These are phyloP conservation scores for Penicillium turbatum DNA, from an alignment of 495 filamentous ascomycete genomes.

Conservation along the genomic window DNA sequence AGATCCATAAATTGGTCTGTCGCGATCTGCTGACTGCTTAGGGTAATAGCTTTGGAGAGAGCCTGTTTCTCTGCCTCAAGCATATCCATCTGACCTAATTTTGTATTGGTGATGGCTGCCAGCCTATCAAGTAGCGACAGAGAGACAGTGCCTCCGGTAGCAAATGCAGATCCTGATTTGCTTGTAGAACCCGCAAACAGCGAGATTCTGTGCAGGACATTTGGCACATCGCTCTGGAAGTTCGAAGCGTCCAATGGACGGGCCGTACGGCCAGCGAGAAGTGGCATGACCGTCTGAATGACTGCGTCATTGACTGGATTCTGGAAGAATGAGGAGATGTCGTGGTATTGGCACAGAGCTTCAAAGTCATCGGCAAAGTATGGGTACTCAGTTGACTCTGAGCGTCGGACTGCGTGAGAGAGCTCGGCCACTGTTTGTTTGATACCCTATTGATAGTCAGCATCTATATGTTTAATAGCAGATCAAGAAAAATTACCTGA, in stretches of 20 bases:
- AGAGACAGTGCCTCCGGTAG: slow-evolving; percentile 52
- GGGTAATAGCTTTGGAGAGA: slow-evolving; percentile 51
- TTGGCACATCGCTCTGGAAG: slow-evolving; percentile 31
- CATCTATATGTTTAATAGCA: neutral
- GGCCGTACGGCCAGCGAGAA: slow-evolving; percentile 41
- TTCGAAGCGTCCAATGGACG: slow-evolving; percentile 32
- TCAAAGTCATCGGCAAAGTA: slow-evolving; percentile 63
- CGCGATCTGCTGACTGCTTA: slow-evolving; percentile 43
- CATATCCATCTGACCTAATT: slow-evolving; percentile 56
- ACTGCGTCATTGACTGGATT: slow-evolving; percentile 14
- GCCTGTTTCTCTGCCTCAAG: slow-evolving; percentile 62
- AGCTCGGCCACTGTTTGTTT: slow-evolving; percentile 55
- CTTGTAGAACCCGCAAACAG: slow-evolving; percentile 35
- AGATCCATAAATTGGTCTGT: slow-evolving; percentile 46
- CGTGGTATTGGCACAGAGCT: slow-evolving; percentile 59
- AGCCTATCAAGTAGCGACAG: slow-evolving; percentile 54
- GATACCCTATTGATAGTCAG: slow-evolving; percentile 37
- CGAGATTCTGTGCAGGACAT: slow-evolving; percentile 35
- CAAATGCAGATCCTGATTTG: slow-evolving; percentile 24
- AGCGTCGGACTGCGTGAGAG: slow-evolving; percentile 38
- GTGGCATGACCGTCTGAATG: slow-evolving; percentile 32
- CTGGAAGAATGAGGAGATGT: slow-evolving; percentile 29
- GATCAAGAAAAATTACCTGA: slow-evolving; percentile 17
- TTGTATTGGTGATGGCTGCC: slow-evolving; percentile 48
- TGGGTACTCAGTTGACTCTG: slow-evolving; percentile 35